A percentile compares a stretch with the other conserved stretches of the same genome.
These are phyloP conservation scores for Pseudogymnoascus sp. DNA, from an alignment of 2,329 filamentous ascomycete species.

Conservation along the genomic window DNA sequence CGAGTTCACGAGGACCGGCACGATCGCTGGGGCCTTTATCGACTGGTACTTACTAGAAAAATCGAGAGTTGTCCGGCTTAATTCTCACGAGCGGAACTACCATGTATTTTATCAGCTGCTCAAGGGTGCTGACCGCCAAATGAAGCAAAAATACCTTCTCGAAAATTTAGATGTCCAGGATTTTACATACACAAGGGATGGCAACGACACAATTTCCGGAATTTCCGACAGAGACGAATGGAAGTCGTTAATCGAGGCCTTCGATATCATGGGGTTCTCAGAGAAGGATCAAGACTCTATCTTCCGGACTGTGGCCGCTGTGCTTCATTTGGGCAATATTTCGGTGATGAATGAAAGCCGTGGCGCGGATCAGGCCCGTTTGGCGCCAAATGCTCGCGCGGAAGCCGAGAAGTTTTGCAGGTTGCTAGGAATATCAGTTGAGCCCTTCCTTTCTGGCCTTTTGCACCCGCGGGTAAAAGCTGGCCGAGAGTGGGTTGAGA, in stretches of 20 bases:
- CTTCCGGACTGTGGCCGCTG: constrained; percentile 78
- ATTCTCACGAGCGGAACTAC: constrained; percentile 85
- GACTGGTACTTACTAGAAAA: constrained; percentile 98
- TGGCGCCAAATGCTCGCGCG: constrained; percentile 66
- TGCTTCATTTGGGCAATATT: constrained; percentile 90
- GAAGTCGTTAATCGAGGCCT: constrained; percentile 83
- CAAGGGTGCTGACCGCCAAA: constrained; percentile 65
- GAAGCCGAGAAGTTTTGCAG: constrained; percentile 73
- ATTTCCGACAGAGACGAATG: constrained; percentile 89
- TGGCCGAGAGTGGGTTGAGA: constrained; percentile 96
- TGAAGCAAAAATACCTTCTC: constrained; percentile 72
- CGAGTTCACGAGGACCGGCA: constrained; percentile 79
- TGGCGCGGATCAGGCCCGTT: constrained; percentile 79
- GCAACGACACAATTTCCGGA: constrained; percentile 84
- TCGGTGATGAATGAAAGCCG: constrained; percentile 84
- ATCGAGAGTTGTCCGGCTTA: constrained; percentile 88
- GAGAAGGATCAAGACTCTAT: constrained; percentile 77
- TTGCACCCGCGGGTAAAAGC: constrained; percentile 92
- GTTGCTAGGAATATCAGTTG: constrained; percentile 74
- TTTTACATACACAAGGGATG: constrained; percentile 85
- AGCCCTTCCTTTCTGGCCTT: constrained; percentile 80
- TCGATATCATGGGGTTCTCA: constrained; percentile 87
- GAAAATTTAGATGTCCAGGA: constrained; percentile 70
- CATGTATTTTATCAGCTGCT: constrained; percentile 96
- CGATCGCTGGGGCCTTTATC: constrained; percentile 92